These are phyloP conservation scores for Suillus sp. DNA, from an alignment of 768 basidiomycete species.

Conservation along the genomic window DNA sequence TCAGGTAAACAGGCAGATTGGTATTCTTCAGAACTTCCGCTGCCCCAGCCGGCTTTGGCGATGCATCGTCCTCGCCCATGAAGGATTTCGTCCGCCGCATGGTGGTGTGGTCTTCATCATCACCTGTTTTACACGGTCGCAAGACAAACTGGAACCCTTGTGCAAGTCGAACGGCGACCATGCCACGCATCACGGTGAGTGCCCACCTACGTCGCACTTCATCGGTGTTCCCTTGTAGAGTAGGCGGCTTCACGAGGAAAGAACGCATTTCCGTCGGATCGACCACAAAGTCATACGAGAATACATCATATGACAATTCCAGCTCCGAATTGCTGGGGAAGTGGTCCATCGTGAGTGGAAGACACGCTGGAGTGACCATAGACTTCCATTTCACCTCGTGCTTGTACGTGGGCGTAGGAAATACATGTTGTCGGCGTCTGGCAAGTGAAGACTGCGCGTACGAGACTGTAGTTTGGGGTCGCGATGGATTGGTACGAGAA, in stretches of 20 bases:
- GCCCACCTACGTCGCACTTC: constrained; percentile 72
- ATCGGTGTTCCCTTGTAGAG: constrained; percentile 48
- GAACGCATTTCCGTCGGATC: constrained; percentile 84
- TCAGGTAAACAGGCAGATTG: constrained; percentile 80
- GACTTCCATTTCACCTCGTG: constrained; percentile 93
- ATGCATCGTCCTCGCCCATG: constrained; percentile 52
- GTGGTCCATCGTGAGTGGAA: constrained; percentile 90
- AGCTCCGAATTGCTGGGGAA: constrained; percentile 78
- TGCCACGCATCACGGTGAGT: constrained; percentile 82
- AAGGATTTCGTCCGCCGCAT: constrained; percentile 59
- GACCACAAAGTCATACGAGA: constrained; percentile 87
- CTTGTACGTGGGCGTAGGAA: constrained; percentile 70
- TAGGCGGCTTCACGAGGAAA: constrained; percentile 77
- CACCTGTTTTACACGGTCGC: constrained; percentile 37
- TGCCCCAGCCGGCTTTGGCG: constrained; percentile 60
- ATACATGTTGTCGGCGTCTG: constrained; percentile 87
- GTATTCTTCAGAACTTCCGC: constrained; percentile 64
- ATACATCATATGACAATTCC: constrained; percentile 75
- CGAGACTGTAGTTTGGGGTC: constrained; percentile 56
- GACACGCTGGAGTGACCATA: constrained; percentile 80
- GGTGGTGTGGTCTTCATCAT: constrained; percentile 35
- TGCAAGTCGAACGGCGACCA: constrained; percentile 88
- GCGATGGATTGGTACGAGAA: constrained; percentile 65
- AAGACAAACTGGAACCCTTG: constrained; percentile 96
- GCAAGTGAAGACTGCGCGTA: constrained; percentile 75